Evolutionary conservation across 495 filamentous ascomycete genomes (phyloP), one percentile per base, ranked within the genome.

Genomic region (Aspergillus diversus): DNA sequence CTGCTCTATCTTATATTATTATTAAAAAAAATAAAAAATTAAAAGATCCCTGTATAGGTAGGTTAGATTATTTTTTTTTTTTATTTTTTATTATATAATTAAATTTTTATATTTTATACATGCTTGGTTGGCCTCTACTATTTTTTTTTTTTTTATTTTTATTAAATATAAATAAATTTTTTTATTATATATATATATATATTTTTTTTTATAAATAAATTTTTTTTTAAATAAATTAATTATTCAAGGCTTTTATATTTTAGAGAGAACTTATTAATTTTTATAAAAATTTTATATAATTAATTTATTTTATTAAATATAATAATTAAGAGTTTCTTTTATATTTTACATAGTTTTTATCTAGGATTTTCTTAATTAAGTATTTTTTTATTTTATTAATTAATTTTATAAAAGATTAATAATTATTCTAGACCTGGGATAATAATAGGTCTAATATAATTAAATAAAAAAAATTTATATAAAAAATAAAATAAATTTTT

Each of bases 191-290:
- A 9, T 9, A n/a, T n/a, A n/a, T n/a, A n/a, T n/a, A n/a, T 43
- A 1, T 15, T 43, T 15, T 3, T 43, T 43, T 3, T 43, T 43
- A 43, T 43, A 9, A 3, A 2, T 43, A 9, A 3, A 2, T 43
- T 15, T 3, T 43, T 42, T 57, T 39, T 39, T 57, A 33, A 55
- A 15, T 37, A 55, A 33, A 34, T n/a, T 31, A 16, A 55, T 31
- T 34, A 55, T 55, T 11, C 8, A 37, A 9, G 8, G 15, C 39
- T 15, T 57, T 39, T 39, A 39, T 42, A 43, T 57, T 4, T 3
- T 57, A 37, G 15, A 16, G n/a, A 57, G 5, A 39, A 17, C n/a
- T 39, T n/a, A 3, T 5, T 39, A 42, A 11, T 34, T 57, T 34
- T 42, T 35, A 57, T 2, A 34, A 17, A 17, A 37, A 7, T 15